Conservation (phyloP, 257 asterid species). For the Jasminum sambac region DNA sequence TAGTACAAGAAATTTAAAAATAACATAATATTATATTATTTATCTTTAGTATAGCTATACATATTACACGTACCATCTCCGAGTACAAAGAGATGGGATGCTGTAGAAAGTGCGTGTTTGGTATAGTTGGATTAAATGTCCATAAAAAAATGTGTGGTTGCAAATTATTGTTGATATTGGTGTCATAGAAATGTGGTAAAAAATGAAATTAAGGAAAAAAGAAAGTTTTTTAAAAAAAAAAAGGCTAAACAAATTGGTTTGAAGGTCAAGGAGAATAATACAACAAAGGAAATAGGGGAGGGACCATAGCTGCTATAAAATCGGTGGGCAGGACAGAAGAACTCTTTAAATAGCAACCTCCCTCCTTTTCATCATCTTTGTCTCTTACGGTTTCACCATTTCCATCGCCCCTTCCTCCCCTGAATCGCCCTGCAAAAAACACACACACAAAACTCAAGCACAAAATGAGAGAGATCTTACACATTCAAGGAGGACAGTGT, state of each 20-base stretch:
- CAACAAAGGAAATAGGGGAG: not conserved
- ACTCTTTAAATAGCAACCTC: slow-evolving; percentile 41
- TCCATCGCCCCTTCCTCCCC: not conserved
- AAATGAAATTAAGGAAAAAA: no score
- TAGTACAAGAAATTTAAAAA: no score
- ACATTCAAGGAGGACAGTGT: slow-evolving; percentile 92
- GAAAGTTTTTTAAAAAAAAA: not conserved
- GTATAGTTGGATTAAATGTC: no score
- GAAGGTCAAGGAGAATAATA: not conserved
- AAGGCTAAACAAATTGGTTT: not conserved
- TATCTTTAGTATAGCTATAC: no score
- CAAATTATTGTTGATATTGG: no score
- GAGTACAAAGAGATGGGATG: no score
- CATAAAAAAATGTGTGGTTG: no score
- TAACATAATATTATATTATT: no score
- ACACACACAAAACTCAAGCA: slow-evolving; percentile 20
- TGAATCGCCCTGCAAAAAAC: slow-evolving; percentile 12
- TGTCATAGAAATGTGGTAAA: no score
- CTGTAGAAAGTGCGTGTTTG: no score
- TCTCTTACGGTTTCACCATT: not conserved
- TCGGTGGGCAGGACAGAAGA: slow-evolving; percentile 8
- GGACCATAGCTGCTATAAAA: not conserved
- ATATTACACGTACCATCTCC: no score
- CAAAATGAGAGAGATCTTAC: slow-evolving; percentile 79
- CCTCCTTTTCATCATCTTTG: slow-evolving; percentile 6